Base-by-base conservation (phyloP, 2,329 filamentous ascomycete genomes). In the Talaromyces sp. region DNA sequence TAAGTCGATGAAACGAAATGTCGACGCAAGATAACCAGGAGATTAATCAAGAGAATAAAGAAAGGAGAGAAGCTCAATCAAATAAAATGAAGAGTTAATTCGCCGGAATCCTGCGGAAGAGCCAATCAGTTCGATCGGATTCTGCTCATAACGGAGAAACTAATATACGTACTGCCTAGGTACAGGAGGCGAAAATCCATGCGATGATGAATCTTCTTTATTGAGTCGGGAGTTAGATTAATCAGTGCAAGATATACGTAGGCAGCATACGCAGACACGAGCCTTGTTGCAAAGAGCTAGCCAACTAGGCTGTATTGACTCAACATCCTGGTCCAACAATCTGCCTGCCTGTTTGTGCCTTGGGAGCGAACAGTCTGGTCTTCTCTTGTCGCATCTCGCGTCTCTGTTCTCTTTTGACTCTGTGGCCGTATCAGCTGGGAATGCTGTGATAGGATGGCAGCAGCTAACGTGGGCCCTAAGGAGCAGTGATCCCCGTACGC, bases 391-490 rank as follows among this genome's bases (percentile, higher is more conserved):
- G 50, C 60, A 50, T 62, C 60, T 54, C 33, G 41, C 61, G 61
- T 63, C 61, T 56, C 49, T 54, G 22, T 49, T 52, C 49, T 52
- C 22, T 33, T 33, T n/a, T 35, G 49, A 52, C 49, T 54, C 33
- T 37, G 52, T 19, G 31, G 45, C 27, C 45, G 45, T 62, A 54
- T 62, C 60, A 62, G 35, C 50, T 45, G 50, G 31, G 49, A 6
- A 31, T 31, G 50, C 39, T 22, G 25, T 57, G 61, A 52, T 63
- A 57, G 61, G 61, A 25, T 63, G 37, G 31, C 22, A 39, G 49
- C 27, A 57, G 49, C 61, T 63, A 37, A 43, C 61, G 61, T 43
- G 50, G 61, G 49, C 49, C 61, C 59, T 49, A 45, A 63, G 61
- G 61, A 63, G 61, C 50, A 63, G 61, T 25, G 49, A 57, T 52